Percentiles rank a stretch among this genome's conserved stretches.
phyloP scores from a whole-genome alignment of 805 yeast genomes.

The Novakomyces olei region DNA sequence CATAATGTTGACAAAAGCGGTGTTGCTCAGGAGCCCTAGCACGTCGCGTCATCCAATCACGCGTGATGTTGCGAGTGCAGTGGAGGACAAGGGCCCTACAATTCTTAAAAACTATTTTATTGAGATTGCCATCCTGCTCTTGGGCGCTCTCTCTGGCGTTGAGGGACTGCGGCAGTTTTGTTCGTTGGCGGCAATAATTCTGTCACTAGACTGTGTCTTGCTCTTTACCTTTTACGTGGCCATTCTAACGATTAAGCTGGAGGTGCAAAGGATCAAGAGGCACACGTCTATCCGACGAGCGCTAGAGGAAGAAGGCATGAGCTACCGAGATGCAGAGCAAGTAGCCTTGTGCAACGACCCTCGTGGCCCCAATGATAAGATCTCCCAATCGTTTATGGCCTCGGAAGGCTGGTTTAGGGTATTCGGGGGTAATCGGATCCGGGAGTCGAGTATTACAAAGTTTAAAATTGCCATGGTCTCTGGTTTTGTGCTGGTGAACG shows the following conservation, averaged over 20 bases:
- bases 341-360: constrained; percentile 25
- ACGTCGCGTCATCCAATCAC: constrained; percentile 9
- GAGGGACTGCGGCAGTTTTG: constrained; percentile 65
- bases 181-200: constrained; percentile 43
- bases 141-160: constrained; percentile 33
- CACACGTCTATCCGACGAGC: constrained; percentile 56
- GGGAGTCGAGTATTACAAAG: constrained; percentile 9
- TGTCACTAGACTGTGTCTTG: constrained; percentile 47
- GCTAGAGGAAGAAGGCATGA: constrained; percentile 81
- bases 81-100: constrained; percentile 23
- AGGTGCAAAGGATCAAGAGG: constrained; percentile 65
- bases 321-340: constrained; percentile 46
- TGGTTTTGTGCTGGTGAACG: constrained; percentile 17
- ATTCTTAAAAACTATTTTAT: constrained; percentile 55
- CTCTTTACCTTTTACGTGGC: constrained; percentile 68
- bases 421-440: constrained; percentile 6
- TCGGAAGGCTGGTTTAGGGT: constrained; percentile 3
- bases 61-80: constrained; percentile 17
- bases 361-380: constrained; percentile 5
- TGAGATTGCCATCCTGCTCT: constrained; percentile 45
- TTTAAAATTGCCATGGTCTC: constrained; percentile 15
- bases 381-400: not conserved
- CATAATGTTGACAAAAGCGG: constrained; percentile 35
- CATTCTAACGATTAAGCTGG: constrained; percentile 65
- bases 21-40: constrained; percentile 10